Evolutionary conservation across 2,329 filamentous ascomycete species (phyloP).

Genomic region (Apiospora rasikravindrae): DNA sequence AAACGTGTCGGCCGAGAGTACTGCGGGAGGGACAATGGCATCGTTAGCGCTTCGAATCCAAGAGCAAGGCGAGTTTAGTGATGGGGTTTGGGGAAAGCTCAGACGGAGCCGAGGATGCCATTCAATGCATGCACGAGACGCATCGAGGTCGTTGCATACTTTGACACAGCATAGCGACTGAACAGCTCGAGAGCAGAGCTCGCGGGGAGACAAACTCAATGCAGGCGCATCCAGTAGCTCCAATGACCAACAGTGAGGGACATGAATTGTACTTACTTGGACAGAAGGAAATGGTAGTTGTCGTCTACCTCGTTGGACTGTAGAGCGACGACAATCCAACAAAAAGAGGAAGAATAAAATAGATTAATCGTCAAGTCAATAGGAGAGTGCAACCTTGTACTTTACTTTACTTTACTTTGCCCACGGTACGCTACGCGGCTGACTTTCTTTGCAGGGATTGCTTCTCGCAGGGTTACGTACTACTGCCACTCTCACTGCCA

Average conservation of each 20-base stretch:
- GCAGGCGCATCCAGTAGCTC: not conserved
- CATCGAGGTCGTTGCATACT: not conserved
- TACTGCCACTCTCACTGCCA: not conserved
- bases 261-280: not conserved
- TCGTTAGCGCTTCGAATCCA: not conserved
- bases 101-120: slow-evolving; percentile 6
- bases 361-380: not conserved
- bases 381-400: slow-evolving; percentile 2
- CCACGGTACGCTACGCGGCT: slow-evolving; percentile 2
- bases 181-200: not conserved
- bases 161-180: not conserved
- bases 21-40: not conserved
- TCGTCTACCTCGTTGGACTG: slow-evolving; percentile 12
- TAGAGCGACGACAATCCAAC: not conserved
- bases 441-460: slow-evolving; percentile 13
- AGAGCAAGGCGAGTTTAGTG: not conserved
- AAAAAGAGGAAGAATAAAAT: slow-evolving; percentile 5
- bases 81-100: not conserved
- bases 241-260: not conserved
- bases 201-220: not conserved
- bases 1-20: not conserved
- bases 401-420: no score
- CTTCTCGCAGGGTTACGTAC: not conserved
- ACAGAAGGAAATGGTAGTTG: slow-evolving; percentile 13
- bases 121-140: slow-evolving; percentile 12